phyloP scores from a whole-genome alignment of 2,329 filamentous ascomycete genomes.

The Colletotrichum aenigma region DNA sequence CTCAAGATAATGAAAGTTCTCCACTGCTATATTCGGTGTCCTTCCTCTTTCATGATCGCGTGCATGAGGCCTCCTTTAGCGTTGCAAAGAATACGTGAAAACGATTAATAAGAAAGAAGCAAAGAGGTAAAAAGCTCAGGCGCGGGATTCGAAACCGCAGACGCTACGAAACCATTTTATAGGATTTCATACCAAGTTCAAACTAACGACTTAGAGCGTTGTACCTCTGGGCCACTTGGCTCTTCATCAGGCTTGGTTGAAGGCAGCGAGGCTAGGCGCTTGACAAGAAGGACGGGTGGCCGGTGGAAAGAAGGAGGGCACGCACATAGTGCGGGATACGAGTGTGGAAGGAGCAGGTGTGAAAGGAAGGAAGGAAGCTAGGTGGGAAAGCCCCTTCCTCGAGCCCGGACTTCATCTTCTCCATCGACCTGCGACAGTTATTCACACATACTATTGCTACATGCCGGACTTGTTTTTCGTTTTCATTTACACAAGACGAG shows the following conservation, averaged over 20 bases:
- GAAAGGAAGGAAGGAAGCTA: background rate
- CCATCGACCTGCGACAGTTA: background rate
- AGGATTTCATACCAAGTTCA: background rate
- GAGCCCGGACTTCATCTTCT: background rate
- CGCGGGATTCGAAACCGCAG: background rate
- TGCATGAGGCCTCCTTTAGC: background rate
- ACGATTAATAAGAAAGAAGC: too few relatives aligned
- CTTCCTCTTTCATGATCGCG: background rate
- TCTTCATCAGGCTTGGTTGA: background rate
- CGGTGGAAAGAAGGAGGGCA: background rate
- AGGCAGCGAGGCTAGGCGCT: accelerated
- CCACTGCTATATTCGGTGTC: accelerated
- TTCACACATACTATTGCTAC: background rate
- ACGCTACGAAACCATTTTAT: background rate
- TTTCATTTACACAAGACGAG: accelerated
- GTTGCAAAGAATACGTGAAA: background rate
- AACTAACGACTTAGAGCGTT: background rate
- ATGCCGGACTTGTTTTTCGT: background rate
- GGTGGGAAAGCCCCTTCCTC: background rate
- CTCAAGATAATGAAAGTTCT: background rate
- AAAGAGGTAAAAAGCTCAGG: background rate
- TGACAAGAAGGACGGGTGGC: background rate
- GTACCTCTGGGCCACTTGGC: background rate
- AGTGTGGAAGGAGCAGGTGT: background rate
- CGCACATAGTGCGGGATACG: background rate